Evolutionary conservation across 225 moss, liverwort and hornwort genomes (phyloP).

Genomic region (Sphagnum contortum): DNA sequence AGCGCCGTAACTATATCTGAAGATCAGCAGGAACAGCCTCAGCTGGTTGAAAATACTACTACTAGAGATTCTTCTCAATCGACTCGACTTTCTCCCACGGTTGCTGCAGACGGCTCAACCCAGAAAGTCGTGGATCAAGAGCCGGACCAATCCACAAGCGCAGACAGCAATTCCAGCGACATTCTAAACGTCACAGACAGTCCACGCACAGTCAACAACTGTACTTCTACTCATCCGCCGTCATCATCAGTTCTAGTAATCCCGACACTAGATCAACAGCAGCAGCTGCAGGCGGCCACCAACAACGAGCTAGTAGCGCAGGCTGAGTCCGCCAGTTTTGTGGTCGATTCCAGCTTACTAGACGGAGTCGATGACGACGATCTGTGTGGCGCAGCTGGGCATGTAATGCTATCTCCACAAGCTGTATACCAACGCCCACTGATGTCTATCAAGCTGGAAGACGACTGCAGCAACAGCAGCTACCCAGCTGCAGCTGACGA

Average conservation of each 20-base stretch:
- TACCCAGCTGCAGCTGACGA: slow-evolving; percentile 3
- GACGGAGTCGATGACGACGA: slow-evolving; percentile 1
- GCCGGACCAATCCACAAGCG: slow-evolving; percentile 45
- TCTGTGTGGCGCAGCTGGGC: slow-evolving; percentile 1
- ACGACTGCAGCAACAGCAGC: slow-evolving; percentile 7
- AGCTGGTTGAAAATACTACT: neutral
- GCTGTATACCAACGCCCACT: neutral
- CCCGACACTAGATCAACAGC: too few relatives aligned
- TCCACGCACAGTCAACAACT: slow-evolving; percentile 47
- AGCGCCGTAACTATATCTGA: neutral
- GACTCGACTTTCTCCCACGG: slow-evolving; percentile 9
- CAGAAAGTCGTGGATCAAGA: slow-evolving; percentile 18
- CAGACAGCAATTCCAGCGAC: slow-evolving; percentile 72
- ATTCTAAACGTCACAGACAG: slow-evolving; percentile 62
- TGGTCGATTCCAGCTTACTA: slow-evolving; percentile 6
- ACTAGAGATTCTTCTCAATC: neutral
- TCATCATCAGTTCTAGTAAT: too few relatives aligned
- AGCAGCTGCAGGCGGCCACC: too few relatives aligned
- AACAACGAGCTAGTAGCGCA: slow-evolving; percentile 2
- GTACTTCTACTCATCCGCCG: neutral
- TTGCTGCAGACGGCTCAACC: slow-evolving; percentile 7
- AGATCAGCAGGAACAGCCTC: too few relatives aligned
- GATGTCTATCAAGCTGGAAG: slow-evolving; percentile 28
- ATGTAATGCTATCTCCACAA: neutral
- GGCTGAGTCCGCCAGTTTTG: slow-evolving; percentile 5